Evolutionary conservation across 352 stramenopile species (phyloP).

Genomic region (Globisporangium viniferum): DNA sequence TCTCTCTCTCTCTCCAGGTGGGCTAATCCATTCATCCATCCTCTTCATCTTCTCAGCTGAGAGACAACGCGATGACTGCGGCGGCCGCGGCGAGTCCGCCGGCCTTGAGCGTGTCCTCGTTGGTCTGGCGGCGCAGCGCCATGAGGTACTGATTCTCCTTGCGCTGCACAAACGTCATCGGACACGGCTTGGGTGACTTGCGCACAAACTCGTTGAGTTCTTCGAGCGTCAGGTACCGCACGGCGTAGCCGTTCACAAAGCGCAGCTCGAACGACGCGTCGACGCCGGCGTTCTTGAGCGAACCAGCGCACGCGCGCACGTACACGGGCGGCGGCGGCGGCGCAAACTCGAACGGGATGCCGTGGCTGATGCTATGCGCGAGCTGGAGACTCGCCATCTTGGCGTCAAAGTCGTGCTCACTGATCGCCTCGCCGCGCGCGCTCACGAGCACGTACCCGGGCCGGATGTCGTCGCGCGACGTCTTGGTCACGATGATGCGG

Average conservation of each 20-base stretch:
- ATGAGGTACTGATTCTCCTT: conserved; percentile 47
- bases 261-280: conserved; percentile 61
- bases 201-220: conserved; percentile 63
- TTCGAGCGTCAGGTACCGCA: conserved; percentile 63
- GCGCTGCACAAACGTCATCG: conserved; percentile 59
- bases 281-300: conserved; percentile 48
- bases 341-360: conserved; percentile 60
- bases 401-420: conserved; percentile 50
- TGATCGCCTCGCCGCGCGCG: conserved; percentile 39
- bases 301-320: conserved; percentile 45
- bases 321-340: conserved; percentile 48
- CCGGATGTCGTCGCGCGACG: conserved; percentile 44
- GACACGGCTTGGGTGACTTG: conserved; percentile 49
- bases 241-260: conserved; percentile 45
- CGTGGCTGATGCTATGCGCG: conserved; percentile 38
- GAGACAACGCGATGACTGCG: conserved; percentile 18
- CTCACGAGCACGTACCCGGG: conserved; percentile 56
- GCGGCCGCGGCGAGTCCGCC: conserved; percentile 23
- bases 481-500: conserved; percentile 63
- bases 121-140: conserved; percentile 22
- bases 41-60: background rate
- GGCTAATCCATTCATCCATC: background rate
- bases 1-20: background rate
- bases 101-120: conserved; percentile 21
- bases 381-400: conserved; percentile 51